phyloP scores from a whole-genome alignment of 768 basidiomycete species.

The Pleurotus tuoliensis region DNA sequence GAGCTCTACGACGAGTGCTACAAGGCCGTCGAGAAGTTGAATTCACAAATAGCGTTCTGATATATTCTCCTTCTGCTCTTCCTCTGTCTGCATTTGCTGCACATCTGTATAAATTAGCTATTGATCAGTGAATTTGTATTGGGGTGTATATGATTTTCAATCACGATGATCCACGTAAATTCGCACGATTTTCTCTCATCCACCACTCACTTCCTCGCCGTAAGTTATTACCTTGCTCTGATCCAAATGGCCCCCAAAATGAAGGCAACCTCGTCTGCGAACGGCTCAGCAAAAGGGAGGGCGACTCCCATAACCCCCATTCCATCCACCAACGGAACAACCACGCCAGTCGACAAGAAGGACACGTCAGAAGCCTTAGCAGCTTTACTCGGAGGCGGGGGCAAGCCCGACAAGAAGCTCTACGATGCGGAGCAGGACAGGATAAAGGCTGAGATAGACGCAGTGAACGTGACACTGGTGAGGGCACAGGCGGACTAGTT shows the following conservation, averaged over 20 bases:
- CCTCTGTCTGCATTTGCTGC: not conserved
- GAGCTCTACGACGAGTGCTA: conserved; percentile 85
- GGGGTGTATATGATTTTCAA: conserved; percentile 12
- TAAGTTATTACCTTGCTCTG: conserved; percentile 32
- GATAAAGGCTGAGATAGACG: conserved; percentile 82
- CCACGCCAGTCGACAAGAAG: conserved; percentile 46
- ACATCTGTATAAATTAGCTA: not conserved
- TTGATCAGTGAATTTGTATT: conserved; percentile 2
- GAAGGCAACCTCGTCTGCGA: conserved; percentile 41
- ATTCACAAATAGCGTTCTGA: conserved; percentile 66
- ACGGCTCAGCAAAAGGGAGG: conserved; percentile 39
- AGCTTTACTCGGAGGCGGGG: conserved; percentile 23
- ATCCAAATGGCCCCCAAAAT: conserved; percentile 37
- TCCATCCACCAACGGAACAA: conserved; percentile 42
- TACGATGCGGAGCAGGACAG: conserved; percentile 84
- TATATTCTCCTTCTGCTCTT: conserved; percentile 9
- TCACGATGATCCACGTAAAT: conserved; percentile 2
- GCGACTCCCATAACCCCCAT: conserved; percentile 27
- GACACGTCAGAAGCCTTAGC: conserved; percentile 30
- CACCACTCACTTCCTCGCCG: conserved; percentile 17
- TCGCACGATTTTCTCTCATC: conserved; percentile 19
- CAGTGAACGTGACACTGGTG: conserved; percentile 75
- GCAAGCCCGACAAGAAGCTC: conserved; percentile 80
- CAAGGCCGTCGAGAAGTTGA: conserved; percentile 80
- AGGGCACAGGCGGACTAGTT: conserved; percentile 27